Percentiles rank a stretch among this genome's conserved stretches.
These are phyloP conservation scores for Fragaria vesca DNA, from an alignment of 306 rosid genomes.

Conservation along the genomic window DNA sequence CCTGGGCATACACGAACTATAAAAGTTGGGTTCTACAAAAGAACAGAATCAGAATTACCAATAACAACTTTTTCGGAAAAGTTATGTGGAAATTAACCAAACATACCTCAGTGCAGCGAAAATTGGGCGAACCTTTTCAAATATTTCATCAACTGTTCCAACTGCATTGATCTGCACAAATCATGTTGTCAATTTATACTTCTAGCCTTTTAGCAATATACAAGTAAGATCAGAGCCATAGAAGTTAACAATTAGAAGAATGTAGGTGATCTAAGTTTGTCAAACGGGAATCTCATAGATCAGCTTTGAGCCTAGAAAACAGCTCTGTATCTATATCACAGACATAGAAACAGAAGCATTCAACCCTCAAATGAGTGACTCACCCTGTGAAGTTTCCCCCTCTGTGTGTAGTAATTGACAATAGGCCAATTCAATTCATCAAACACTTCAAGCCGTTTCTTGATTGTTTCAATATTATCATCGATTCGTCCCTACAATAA, in stretches of 20 bases:
- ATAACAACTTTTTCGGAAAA: not conserved
- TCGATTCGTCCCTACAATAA: constrained; percentile 85
- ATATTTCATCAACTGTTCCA: constrained; percentile 82
- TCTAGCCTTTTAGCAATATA: not conserved
- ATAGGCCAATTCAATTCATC: constrained; percentile 76
- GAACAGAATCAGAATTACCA: not conserved
- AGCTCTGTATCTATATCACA: not conserved
- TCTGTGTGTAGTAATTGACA: constrained; percentile 62
- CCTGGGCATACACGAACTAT: not conserved
- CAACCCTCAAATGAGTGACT: not conserved
- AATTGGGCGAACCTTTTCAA: constrained; percentile 74
- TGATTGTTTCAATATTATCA: constrained; percentile 87
- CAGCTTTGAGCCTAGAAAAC: constrained; percentile 10
- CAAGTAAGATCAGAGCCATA: not conserved
- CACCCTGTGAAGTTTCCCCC: constrained; percentile 77
- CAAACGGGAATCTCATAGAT: not conserved
- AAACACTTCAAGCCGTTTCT: constrained; percentile 79
- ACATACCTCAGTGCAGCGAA: constrained; percentile 61
- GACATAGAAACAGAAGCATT: not conserved
- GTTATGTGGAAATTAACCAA: not conserved
- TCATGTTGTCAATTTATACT: constrained; percentile 1
- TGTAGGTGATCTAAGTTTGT: not conserved
- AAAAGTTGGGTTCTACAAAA: not conserved
- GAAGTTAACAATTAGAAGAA: not conserved
- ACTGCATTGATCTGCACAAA: constrained; percentile 77